phyloP scores from a whole-genome alignment of 495 filamentous ascomycete genomes.

The Penicillium samsonianum region DNA sequence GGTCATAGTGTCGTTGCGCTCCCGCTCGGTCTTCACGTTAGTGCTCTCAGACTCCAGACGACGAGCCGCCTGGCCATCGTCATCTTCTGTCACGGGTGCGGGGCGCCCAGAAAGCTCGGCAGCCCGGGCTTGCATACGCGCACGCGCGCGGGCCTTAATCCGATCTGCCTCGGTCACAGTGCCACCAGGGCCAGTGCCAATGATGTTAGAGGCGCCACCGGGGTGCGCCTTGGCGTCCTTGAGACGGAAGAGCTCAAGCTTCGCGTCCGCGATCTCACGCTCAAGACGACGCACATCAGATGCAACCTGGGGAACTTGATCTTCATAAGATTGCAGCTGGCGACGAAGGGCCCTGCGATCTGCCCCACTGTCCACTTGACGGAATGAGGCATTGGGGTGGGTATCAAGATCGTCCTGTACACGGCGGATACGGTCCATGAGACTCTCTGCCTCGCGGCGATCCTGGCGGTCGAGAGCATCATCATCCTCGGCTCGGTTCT shows the following conservation, averaged over 20 bases:
- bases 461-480: slow-evolving; percentile 89
- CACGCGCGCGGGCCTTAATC: slow-evolving; percentile 90
- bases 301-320: slow-evolving; percentile 87
- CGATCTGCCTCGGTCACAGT: slow-evolving; percentile 89
- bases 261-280: slow-evolving; percentile 88
- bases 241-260: slow-evolving; percentile 89
- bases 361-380: slow-evolving; percentile 76
- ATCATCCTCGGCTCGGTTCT: slow-evolving; percentile 85
- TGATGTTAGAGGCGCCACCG: slow-evolving; percentile 73
- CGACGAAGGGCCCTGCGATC: slow-evolving; percentile 83
- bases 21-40: slow-evolving; percentile 76
- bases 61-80: slow-evolving; percentile 74
- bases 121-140: slow-evolving; percentile 97
- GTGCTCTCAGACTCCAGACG: slow-evolving; percentile 84
- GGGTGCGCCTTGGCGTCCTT: slow-evolving; percentile 93
- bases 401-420: slow-evolving; percentile 96
- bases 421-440: slow-evolving; percentile 89
- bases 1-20: slow-evolving; percentile 95
- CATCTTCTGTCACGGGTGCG: slow-evolving; percentile 58
- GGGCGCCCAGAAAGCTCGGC: slow-evolving; percentile 88
- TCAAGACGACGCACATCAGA: slow-evolving; percentile 90
- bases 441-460: slow-evolving; percentile 87
- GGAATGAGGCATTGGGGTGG: slow-evolving; percentile 77
- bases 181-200: slow-evolving; percentile 93
- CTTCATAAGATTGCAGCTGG: slow-evolving; percentile 83